Evolutionary conservation across 2,329 filamentous ascomycete species (phyloP).

Genomic region (Fusarium palustre): DNA sequence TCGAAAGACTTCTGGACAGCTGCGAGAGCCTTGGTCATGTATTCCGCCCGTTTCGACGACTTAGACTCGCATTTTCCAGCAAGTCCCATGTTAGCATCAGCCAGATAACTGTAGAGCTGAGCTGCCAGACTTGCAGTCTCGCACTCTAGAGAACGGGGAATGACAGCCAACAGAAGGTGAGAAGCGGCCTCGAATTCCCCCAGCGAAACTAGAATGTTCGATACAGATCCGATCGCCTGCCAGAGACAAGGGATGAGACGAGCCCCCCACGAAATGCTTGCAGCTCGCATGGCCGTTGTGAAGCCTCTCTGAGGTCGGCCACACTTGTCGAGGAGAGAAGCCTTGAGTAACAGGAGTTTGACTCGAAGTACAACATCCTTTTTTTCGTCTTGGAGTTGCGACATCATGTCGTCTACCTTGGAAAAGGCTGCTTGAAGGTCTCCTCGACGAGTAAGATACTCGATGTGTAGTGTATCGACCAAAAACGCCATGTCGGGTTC

Average conservation of each 20-base stretch:
- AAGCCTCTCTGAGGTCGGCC: constrained; percentile 80
- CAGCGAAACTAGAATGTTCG: constrained; percentile 75
- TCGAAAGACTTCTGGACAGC: constrained; percentile 72
- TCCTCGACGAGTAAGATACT: constrained; percentile 62
- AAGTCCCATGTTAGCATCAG: constrained; percentile 82
- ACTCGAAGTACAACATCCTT: constrained; percentile 73
- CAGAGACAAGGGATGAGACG: constrained; percentile 77
- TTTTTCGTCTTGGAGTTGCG: constrained; percentile 58
- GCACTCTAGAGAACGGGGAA: constrained; percentile 82
- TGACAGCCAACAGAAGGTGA: constrained; percentile 72
- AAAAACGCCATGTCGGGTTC: constrained; percentile 65
- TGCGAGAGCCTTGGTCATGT: constrained; percentile 67
- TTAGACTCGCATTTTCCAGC: constrained; percentile 66
- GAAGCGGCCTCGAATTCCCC: constrained; percentile 76
- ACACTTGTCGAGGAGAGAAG: constrained; percentile 73
- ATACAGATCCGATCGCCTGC: constrained; percentile 75
- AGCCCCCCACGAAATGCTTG: constrained; percentile 77
- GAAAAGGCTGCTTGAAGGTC: constrained; percentile 61
- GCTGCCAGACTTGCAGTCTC: constrained; percentile 72
- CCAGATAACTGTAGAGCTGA: constrained; percentile 75
- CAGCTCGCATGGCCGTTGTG: constrained; percentile 79
- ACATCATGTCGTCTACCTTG: constrained; percentile 60
- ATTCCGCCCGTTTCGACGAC: constrained; percentile 63
- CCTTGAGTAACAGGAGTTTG: constrained; percentile 78
- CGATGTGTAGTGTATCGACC: constrained; percentile 64